phyloP scores from a whole-genome alignment of 441 rosid species.

The Omphalea diandra region DNA sequence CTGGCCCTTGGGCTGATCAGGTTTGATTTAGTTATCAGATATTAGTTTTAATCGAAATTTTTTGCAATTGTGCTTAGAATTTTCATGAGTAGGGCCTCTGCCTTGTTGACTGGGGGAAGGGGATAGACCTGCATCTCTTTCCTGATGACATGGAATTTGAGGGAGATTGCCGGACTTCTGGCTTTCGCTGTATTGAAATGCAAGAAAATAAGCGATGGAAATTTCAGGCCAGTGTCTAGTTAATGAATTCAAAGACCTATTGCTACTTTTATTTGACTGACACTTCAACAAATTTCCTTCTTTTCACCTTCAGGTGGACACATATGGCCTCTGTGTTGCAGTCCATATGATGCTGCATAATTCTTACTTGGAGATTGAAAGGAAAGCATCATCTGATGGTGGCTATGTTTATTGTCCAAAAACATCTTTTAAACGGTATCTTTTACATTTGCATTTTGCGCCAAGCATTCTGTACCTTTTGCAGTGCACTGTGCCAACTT shows the following conservation, averaged over 20 bases:
- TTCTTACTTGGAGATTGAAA: slow-evolving; percentile 63
- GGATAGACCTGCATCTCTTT: slow-evolving; percentile 80
- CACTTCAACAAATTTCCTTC: background rate
- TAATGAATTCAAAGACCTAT: slow-evolving; percentile 16
- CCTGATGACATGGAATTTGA: slow-evolving; percentile 51
- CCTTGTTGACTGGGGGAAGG: slow-evolving; percentile 97
- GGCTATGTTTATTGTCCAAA: slow-evolving; percentile 51
- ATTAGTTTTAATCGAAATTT: slow-evolving; percentile 3
- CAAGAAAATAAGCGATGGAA: slow-evolving; percentile 86
- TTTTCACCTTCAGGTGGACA: slow-evolving; percentile 58
- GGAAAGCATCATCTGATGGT: slow-evolving; percentile 49
- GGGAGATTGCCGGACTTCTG: slow-evolving; percentile 88
- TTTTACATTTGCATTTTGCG: background rate
- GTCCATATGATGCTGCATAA: slow-evolving; percentile 90
- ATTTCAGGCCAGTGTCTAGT: slow-evolving; percentile 62
- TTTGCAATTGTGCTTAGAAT: slow-evolving; percentile 18
- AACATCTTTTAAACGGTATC: slow-evolving; percentile 67
- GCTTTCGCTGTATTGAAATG: slow-evolving; percentile 89
- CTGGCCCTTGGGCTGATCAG: slow-evolving; percentile 76
- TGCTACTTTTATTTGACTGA: slow-evolving; percentile 16
- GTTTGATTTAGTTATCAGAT: slow-evolving; percentile 34
- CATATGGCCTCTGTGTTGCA: slow-evolving; percentile 72
- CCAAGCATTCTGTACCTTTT: background rate
- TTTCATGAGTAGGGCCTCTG: slow-evolving; percentile 70
- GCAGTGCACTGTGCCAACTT: background rate